Percentiles rank a stretch among this genome's conserved stretches.
Conservation (phyloP, 2,329 filamentous ascomycete genomes). For the Orbilia brochopaga region DNA sequence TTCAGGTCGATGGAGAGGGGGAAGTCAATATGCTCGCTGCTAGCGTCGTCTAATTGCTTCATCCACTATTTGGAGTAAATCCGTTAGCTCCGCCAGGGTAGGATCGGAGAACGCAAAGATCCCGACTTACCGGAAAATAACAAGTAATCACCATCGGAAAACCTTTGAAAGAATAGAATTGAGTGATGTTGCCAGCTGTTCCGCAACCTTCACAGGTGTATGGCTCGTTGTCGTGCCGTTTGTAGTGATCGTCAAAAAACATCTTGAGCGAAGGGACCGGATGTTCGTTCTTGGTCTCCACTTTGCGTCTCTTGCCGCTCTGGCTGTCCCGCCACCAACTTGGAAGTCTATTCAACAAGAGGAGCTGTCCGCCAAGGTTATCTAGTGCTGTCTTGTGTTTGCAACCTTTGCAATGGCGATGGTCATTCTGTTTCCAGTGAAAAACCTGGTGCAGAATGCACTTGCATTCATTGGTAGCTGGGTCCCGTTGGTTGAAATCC, state of each 20-base stretch:
- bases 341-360: slow-evolving; percentile 26
- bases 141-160: slow-evolving; percentile 47
- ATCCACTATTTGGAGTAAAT: slow-evolving; percentile 30
- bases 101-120: background rate
- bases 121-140: slow-evolving; percentile 43
- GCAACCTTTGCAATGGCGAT: slow-evolving; percentile 88
- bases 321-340: slow-evolving; percentile 30
- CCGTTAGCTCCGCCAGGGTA: background rate
- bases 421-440: slow-evolving; percentile 87
- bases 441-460: slow-evolving; percentile 96
- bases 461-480: slow-evolving; percentile 66
- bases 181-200: slow-evolving; percentile 32
- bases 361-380: slow-evolving; percentile 29
- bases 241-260: slow-evolving; percentile 46
- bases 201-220: slow-evolving; percentile 42
- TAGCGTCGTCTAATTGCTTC: slow-evolving; percentile 37
- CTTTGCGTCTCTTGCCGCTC: slow-evolving; percentile 20
- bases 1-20: slow-evolving; percentile 42
- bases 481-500: slow-evolving; percentile 59
- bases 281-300: slow-evolving; percentile 21
- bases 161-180: slow-evolving; percentile 44
- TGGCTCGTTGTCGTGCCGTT: slow-evolving; percentile 32
- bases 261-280: slow-evolving; percentile 36
- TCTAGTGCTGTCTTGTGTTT: slow-evolving; percentile 57
- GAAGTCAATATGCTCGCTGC: slow-evolving; percentile 39